Percentiles rank a stretch among this genome's conserved stretches.
Conservation (phyloP, 768 basidiomycete species). For the Suillus subaureus region DNA sequence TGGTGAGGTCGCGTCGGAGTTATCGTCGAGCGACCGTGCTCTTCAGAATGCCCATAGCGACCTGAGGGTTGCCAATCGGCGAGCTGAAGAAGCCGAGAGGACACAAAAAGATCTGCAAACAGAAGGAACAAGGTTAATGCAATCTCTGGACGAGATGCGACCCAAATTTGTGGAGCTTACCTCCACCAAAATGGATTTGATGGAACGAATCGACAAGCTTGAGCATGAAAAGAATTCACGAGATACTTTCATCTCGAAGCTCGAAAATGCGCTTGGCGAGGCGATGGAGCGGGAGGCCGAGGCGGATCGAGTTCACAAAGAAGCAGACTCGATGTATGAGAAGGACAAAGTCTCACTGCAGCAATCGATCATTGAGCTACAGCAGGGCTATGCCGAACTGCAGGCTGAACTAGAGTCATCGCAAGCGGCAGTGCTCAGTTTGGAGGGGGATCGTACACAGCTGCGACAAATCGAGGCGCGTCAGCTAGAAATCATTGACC, state of each 20-base stretch:
- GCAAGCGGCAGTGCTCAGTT: slow-evolving; percentile 51
- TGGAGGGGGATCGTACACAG: slow-evolving; percentile 68
- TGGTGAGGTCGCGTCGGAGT: slow-evolving; percentile 52
- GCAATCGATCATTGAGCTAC: slow-evolving; percentile 57
- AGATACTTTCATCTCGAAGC: slow-evolving; percentile 58
- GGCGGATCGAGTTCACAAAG: slow-evolving; percentile 46
- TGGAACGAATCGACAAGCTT: slow-evolving; percentile 62
- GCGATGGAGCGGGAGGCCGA: slow-evolving; percentile 51
- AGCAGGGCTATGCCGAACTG: slow-evolving; percentile 61
- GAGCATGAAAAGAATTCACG: slow-evolving; percentile 55
- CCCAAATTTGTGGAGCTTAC: slow-evolving; percentile 85
- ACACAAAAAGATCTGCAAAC: slow-evolving; percentile 71
- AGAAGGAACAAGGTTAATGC: slow-evolving; percentile 79
- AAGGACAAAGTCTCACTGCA: slow-evolving; percentile 53
- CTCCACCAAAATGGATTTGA: slow-evolving; percentile 65
- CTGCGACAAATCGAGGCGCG: slow-evolving; percentile 58
- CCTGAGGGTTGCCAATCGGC: slow-evolving; percentile 60
- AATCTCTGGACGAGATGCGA: slow-evolving; percentile 82
- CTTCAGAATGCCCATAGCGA: slow-evolving; percentile 67
- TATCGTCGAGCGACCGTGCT: slow-evolving; percentile 54
- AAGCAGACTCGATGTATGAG: slow-evolving; percentile 48
- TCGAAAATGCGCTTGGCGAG: slow-evolving; percentile 63
- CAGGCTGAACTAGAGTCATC: slow-evolving; percentile 63
- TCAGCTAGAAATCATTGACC: slow-evolving; percentile 60
- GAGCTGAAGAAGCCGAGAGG: slow-evolving; percentile 75